phyloP scores from a whole-genome alignment of 139 green algal species.

The Tetraselmis chui region DNA sequence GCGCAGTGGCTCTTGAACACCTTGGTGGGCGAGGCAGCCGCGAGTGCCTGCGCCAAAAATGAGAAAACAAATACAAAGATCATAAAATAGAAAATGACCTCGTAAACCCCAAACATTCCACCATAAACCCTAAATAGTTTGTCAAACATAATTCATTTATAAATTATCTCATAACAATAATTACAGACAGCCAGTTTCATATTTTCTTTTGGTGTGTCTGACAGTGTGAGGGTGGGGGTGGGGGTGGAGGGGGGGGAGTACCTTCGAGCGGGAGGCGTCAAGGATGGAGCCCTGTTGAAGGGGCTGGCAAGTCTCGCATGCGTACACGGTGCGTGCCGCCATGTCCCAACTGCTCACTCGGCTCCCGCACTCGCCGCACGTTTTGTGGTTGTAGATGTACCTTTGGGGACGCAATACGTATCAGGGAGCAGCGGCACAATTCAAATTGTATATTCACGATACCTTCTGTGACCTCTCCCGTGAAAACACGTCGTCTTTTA shows the following conservation, averaged over 20 bases:
- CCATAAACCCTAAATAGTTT: too few relatives aligned
- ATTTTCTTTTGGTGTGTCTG: not conserved
- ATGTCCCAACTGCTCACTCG: constrained; percentile 66
- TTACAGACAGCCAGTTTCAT: too few relatives aligned
- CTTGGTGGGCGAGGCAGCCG: constrained; percentile 10
- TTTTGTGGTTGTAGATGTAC: constrained; percentile 83
- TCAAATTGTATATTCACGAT: too few relatives aligned
- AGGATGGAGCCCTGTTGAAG: constrained; percentile 14
- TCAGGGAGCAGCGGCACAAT: too few relatives aligned
- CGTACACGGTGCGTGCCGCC: constrained; percentile 59
- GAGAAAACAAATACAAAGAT: too few relatives aligned
- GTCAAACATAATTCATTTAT: too few relatives aligned
- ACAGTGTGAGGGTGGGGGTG: not conserved
- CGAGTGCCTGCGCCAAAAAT: constrained; percentile 35
- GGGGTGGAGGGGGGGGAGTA: not conserved
- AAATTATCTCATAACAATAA: too few relatives aligned
- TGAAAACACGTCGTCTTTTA: too few relatives aligned
- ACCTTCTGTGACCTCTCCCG: too few relatives aligned
- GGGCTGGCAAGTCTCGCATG: constrained; percentile 65
- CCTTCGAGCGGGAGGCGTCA: constrained; percentile 1
- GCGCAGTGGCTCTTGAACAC: constrained; percentile 68
- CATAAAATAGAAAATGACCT: too few relatives aligned
- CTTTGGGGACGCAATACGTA: too few relatives aligned
- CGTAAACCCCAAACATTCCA: too few relatives aligned
- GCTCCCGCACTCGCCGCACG: constrained; percentile 59